phyloP scores from a whole-genome alignment of 2,329 filamentous ascomycete species.

The Teratosphaeria viscida region DNA sequence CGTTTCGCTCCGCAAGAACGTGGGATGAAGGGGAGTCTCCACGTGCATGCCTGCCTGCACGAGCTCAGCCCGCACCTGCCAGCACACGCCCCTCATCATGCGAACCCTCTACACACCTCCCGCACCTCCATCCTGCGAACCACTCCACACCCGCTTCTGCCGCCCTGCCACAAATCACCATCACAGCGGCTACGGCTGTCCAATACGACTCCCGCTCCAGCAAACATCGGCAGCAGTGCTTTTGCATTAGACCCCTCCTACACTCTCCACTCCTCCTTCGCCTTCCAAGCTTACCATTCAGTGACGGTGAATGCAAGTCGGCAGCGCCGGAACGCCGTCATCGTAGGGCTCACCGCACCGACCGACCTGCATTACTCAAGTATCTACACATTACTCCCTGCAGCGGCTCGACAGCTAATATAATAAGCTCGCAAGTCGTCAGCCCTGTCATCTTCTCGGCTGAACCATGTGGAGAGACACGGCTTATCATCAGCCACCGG shows the following conservation, averaged over 20 bases:
- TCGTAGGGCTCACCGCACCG: background rate
- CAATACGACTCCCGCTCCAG: background rate
- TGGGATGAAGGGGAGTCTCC: background rate
- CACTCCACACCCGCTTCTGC: background rate
- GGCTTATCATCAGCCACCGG: background rate
- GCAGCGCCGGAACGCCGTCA: background rate
- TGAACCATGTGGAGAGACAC: background rate
- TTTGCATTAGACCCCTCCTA: background rate
- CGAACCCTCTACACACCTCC: background rate
- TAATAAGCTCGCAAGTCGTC: background rate
- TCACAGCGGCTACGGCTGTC: background rate
- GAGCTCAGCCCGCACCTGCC: background rate
- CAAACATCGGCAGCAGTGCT: background rate
- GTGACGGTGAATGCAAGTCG: background rate
- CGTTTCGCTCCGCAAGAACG: background rate
- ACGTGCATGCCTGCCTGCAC: background rate
- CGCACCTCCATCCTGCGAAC: background rate
- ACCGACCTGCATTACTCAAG: background rate
- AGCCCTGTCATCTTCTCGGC: background rate
- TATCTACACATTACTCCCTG: background rate
- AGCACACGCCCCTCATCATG: background rate
- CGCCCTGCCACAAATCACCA: background rate
- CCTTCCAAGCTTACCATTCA: background rate
- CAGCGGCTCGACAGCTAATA: background rate
- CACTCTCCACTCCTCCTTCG: background rate